Base-by-base conservation (phyloP, 257 asterid species). In the Fraxinus cuspidata region DNA sequence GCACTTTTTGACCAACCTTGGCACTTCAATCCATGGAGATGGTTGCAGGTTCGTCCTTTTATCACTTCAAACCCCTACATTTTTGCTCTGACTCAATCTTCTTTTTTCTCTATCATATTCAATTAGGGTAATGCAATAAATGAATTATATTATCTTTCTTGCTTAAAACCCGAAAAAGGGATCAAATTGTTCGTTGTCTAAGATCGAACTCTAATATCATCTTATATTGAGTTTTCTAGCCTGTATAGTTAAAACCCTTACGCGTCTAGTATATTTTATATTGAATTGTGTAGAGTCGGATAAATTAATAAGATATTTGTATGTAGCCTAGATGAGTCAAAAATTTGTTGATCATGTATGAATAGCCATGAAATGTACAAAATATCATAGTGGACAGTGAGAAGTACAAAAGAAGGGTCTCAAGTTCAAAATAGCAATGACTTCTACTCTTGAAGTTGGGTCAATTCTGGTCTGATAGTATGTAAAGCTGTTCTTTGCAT, bases 1-100 rank as follows among this genome's bases (percentile, higher is more conserved):
- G 77, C 92, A 74, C 94, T 88, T 84, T 94, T 89, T 89, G 93
- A 90, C 91, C 97, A 88, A 77, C 96, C 97, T 83, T 93, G 90
- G 83, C 89, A 84, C 88, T 94, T 94, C 90, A 89, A 94, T 85
- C 98, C 98, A 78, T 94, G 98, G 98, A 89, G 98, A 90, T 94
- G 93, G 93, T 38, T 82, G 85, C 97, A 92, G 91, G 91, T 87
- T 77, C 56, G 84, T 85, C 83, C n/a, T 38, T 47, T 47, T 75
- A 80, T 74, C 64, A 19, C 56, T 78, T 69, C 81, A 70, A 71
- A 71, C 77, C 72, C 81, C 74, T 75, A 76, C 35, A 23, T 56
- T 40, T 73, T 60, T n/a, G 38, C 80, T 76, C 72, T 76, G 47
- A 31, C 29, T 13, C 70, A 9, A 27, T 21, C 16, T 74, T 29